Base-by-base conservation (phyloP, 129 eudicot genomes). In the Flaveria linearis region DNA sequence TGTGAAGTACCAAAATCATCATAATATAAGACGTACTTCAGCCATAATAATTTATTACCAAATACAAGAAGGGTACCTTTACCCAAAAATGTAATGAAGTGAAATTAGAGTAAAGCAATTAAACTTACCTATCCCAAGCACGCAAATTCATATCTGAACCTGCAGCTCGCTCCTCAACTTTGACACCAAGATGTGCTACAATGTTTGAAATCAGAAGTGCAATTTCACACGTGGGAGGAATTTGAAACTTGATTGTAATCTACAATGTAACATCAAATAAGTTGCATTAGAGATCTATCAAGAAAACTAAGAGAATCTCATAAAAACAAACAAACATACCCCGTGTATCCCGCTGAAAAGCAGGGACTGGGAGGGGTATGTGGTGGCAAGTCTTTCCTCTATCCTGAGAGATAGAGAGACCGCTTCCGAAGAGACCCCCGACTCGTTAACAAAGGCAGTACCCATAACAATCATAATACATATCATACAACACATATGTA, bases 231-330 rank as follows among this genome's bases (percentile, higher is more conserved):
- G 85, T 68, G 4, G 91, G 89, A 68, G 99, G 99, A 72, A 94
- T 81, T 82, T 89, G 97, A 84, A 94, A 94, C 88, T 84, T 94
- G 70, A 94, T 87, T 28, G 96, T 85, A 71, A 89, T 86, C 99
- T 94, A 73, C 75, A 82, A 64, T 23, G 76, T 26, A 47, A 25
- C 72, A 81, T 77, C 73, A 65, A 22, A 26, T 80, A 71, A 76
- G 46, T 50, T 18, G 16, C 61, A 74, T 61, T 11, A 10, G 25
- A n/a, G 20, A 55, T 22, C 75, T 55, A 5, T 23, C 58, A 53
- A 41, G 5, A 17, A 68, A 41, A 68, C 5, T 25, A 77, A 16
- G 11, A 67, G 43, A 23, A 33, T 42, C 20, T 47, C 66, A 39
- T n/a, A n/a, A n/a, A n/a, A n/a, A n/a, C n/a, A n/a, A n/a, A n/a